phyloP scores from a whole-genome alignment of 768 basidiomycete species.

The Agrocybe pediades region DNA sequence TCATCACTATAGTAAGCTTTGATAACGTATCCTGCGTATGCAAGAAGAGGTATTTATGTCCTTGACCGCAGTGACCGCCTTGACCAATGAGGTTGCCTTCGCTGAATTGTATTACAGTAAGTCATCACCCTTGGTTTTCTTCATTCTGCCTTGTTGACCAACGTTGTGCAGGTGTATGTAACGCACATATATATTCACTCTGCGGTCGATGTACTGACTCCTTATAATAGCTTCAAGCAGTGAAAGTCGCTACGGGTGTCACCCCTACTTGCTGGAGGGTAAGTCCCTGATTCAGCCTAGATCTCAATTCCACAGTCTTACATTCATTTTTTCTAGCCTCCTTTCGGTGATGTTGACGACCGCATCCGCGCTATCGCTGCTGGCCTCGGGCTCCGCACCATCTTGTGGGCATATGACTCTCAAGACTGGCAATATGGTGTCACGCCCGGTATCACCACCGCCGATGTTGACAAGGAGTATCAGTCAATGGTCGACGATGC shows the following conservation, averaged over 20 bases:
- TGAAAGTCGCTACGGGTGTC: conserved; percentile 55
- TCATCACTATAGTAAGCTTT: conserved; percentile 50
- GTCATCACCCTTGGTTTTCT: conserved; percentile 17
- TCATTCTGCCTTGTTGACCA: background rate
- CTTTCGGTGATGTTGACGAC: conserved; percentile 72
- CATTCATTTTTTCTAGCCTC: conserved; percentile 40
- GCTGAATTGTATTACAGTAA: conserved; percentile 78
- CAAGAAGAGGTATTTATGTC: no score
- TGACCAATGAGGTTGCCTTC: conserved; percentile 66
- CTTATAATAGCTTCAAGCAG: conserved; percentile 43
- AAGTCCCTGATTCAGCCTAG: conserved; percentile 18
- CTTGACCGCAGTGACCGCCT: conserved; percentile 58
- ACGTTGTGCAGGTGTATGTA: no score
- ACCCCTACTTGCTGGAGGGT: conserved; percentile 67
- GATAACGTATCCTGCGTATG: no score
- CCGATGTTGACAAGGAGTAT: conserved; percentile 55
- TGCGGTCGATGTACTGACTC: background rate
- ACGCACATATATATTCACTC: background rate
- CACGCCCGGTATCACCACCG: conserved; percentile 37
- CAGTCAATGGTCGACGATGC: conserved; percentile 50
- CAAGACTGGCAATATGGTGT: conserved; percentile 71
- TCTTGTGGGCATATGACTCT: conserved; percentile 76
- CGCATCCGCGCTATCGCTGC: conserved; percentile 73
- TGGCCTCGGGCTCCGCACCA: conserved; percentile 66
- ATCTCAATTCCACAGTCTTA: background rate